phyloP scores from a whole-genome alignment of 2,329 filamentous ascomycete species.

The Aspergillus vadensis region DNA sequence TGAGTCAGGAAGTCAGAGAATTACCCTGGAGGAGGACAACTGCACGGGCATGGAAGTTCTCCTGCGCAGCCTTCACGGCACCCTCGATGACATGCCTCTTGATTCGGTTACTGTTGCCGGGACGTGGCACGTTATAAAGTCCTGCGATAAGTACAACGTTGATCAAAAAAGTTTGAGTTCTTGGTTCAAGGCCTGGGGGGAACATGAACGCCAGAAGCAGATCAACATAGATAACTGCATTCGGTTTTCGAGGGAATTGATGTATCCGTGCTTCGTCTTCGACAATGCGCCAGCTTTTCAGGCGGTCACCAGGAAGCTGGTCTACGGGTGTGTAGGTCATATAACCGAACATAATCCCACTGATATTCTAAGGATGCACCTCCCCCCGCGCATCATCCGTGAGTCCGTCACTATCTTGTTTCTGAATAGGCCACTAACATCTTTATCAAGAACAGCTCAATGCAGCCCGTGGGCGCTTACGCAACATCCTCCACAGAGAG shows the following conservation, averaged over 20 bases:
- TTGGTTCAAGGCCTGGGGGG: neutral
- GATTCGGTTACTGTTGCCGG: neutral
- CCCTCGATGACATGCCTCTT: neutral
- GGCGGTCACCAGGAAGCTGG: neutral
- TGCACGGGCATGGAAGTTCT: neutral
- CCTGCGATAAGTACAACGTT: neutral
- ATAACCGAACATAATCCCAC: constrained; percentile 12
- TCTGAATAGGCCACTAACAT: neutral
- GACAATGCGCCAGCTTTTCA: neutral
- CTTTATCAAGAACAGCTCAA: constrained; percentile 8
- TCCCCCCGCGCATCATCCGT: constrained; percentile 6
- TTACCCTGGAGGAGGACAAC: neutral
- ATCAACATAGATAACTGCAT: neutral
- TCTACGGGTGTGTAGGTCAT: neutral
- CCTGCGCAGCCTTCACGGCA: neutral
- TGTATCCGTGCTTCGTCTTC: constrained; percentile 7
- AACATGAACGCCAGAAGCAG: neutral
- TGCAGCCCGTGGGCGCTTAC: constrained; percentile 6
- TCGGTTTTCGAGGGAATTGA: neutral
- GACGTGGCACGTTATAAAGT: neutral
- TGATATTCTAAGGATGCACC: neutral
- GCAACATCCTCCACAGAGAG: constrained; percentile 3
- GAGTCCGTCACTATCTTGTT: neutral
- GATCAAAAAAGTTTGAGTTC: neutral
- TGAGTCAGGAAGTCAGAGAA: rapidly evolving